These are phyloP conservation scores for Lentinula detonsa DNA, from an alignment of 768 basidiomycete species.

Conservation along the genomic window DNA sequence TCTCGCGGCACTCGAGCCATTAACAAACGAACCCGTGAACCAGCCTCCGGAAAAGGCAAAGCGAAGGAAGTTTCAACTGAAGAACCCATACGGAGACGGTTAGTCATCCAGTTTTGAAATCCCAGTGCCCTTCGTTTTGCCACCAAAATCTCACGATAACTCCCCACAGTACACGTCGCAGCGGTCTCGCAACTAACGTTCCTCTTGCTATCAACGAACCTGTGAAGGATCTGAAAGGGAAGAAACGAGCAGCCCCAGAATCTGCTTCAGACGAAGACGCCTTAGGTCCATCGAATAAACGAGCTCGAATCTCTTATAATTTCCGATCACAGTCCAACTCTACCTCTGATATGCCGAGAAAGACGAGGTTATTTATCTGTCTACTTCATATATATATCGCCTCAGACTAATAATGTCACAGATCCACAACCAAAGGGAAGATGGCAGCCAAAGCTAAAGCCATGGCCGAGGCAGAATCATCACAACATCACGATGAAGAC, in stretches of 20 bases:
- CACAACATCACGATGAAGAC: constrained; percentile 63
- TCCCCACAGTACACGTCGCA: constrained; percentile 51
- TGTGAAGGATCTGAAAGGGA: constrained; percentile 73
- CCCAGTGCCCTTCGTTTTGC: constrained; percentile 22
- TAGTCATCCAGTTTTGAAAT: constrained; percentile 22
- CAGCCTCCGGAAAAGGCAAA: constrained; percentile 51
- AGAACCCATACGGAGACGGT: constrained; percentile 54
- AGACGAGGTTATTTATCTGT: constrained; percentile 45
- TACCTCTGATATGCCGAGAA: constrained; percentile 64
- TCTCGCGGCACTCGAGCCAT: constrained; percentile 23
- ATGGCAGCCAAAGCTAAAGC: constrained; percentile 49
- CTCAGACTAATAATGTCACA: constrained; percentile 12
- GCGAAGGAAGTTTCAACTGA: constrained; percentile 47
- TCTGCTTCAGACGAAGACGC: constrained; percentile 61
- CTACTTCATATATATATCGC: constrained; percentile 5
- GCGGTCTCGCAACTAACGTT: constrained; percentile 33
- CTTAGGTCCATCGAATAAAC: constrained; percentile 54
- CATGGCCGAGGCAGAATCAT: constrained; percentile 56
- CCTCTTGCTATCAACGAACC: constrained; percentile 73
- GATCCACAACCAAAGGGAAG: constrained; percentile 56
- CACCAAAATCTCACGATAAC: neutral
- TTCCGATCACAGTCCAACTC: constrained; percentile 54
- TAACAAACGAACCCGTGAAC: constrained; percentile 51
- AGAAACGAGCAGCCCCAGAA: constrained; percentile 86
- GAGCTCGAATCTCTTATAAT: constrained; percentile 58